These are phyloP conservation scores for Aspergillus fijiensis DNA, from an alignment of 2,329 filamentous ascomycete species.

Conservation along the genomic window DNA sequence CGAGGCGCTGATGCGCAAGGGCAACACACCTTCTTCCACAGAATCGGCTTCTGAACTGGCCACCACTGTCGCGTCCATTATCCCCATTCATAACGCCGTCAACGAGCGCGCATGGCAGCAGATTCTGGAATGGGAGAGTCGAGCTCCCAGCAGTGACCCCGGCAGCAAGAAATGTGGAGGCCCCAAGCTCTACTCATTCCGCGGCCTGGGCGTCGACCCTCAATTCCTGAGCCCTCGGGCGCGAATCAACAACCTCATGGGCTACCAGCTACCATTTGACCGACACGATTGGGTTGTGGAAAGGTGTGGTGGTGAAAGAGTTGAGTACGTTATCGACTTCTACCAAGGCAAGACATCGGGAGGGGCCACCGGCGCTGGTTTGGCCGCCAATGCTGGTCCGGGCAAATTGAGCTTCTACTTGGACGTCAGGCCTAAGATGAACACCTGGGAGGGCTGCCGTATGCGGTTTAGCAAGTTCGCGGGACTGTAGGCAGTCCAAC, in stretches of 20 bases:
- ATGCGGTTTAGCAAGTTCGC: conserved; percentile 53
- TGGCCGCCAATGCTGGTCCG: conserved; percentile 33
- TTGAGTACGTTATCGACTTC: conserved; percentile 98
- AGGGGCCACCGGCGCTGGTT: conserved; percentile 27
- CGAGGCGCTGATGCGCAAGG: conserved; percentile 91
- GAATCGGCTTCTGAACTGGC: conserved; percentile 47
- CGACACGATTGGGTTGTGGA: conserved; percentile 97
- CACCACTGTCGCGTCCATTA: conserved; percentile 83
- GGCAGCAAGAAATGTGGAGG: conserved; percentile 69
- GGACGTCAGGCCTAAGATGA: conserved; percentile 65
- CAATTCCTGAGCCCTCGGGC: conserved; percentile 74
- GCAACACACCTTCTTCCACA: conserved; percentile 63
- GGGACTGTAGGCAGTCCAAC: conserved; percentile 40
- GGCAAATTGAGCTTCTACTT: conserved; percentile 62
- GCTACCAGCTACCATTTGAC: conserved; percentile 92
- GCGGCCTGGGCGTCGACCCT: conserved; percentile 57
- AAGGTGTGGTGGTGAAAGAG: conserved; percentile 68
- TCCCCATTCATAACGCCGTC: conserved; percentile 97
- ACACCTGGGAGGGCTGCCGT: conserved; percentile 60
- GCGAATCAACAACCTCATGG: conserved; percentile 75
- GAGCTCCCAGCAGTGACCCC: conserved; percentile 54
- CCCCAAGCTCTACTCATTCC: conserved; percentile 79
- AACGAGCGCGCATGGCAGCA: conserved; percentile 95
- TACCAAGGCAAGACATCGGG: conserved; percentile 68
- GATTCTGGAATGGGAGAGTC: conserved; percentile 84